Conservation (phyloP, 2,329 filamentous ascomycete genomes). For the Mollisia scopiformis region DNA sequence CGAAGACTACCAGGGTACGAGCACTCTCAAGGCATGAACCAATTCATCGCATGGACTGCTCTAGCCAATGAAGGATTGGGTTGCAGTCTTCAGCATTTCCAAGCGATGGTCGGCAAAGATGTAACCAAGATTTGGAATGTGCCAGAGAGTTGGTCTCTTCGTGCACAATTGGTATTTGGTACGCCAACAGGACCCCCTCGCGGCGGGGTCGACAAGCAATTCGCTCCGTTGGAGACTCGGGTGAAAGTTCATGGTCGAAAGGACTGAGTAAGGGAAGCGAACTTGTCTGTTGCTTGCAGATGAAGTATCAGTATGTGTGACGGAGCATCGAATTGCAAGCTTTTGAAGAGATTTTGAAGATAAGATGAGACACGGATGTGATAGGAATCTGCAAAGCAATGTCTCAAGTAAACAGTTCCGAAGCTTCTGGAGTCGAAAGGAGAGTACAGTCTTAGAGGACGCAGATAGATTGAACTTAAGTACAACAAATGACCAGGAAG, state of each 20-base stretch:
- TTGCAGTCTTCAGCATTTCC: slow-evolving; percentile 90
- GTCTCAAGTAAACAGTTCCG: no score
- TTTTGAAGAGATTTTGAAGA: no score
- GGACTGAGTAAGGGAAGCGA: no score
- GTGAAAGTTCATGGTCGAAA: slow-evolving; percentile 60
- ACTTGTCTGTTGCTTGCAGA: no score
- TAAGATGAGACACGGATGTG: no score
- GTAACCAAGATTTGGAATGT: slow-evolving; percentile 71
- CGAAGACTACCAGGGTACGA: slow-evolving; percentile 44
- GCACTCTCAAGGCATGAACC: slow-evolving; percentile 68
- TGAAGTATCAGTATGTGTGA: neutral
- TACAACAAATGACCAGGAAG: no score
- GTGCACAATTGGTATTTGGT: slow-evolving; percentile 83
- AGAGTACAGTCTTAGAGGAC: no score
- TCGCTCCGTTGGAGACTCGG: slow-evolving; percentile 66
- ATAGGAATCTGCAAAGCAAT: no score
- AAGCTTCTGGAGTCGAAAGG: no score
- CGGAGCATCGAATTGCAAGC: neutral
- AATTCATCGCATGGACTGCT: slow-evolving; percentile 77
- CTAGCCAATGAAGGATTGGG: slow-evolving; percentile 83
- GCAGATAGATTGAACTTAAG: no score
- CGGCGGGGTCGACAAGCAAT: slow-evolving; percentile 59
- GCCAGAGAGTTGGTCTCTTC: slow-evolving; percentile 72
- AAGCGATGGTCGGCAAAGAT: slow-evolving; percentile 57
- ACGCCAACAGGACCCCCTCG: slow-evolving; percentile 50